Base-by-base conservation (phyloP, 805 yeast species). In the Saturnispora diversa region DNA sequence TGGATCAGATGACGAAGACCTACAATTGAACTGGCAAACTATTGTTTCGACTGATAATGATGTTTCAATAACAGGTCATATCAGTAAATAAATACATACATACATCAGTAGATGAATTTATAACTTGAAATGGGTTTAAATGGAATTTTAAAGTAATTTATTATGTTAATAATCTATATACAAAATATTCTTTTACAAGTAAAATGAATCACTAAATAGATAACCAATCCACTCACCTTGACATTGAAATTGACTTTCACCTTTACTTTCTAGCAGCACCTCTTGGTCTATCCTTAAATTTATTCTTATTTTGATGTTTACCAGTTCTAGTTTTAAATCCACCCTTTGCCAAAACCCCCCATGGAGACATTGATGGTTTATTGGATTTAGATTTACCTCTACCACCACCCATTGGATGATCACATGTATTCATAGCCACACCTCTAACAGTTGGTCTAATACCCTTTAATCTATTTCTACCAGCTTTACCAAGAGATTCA, bases 371-470 rank as follows among this genome's bases (percentile, higher is more conserved):
- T 15, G 97, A 84, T 44, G 83, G 73, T 68, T 86, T 90, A 66
- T 90, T 88, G 49, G 95, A 85, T 78, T 92, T 92, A 46, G 95
- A 84, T 65, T 92, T 92, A 76, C 98, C 98, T 74, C 98, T 80
- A 68, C 98, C 98, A 80, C 98, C 98, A 72, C 98, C 98, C 57
- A 86, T 88, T 50, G 98, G 98, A 69, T 92, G 98, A 64, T 92
- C 97, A 59, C 80, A 77, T 49, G 92, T 92, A 66, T 92, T 92
- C 95, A 85, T 86, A 37, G 98, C 97, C 53, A 86, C 84, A 75
- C 98, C 98, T 70, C 98, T 82, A 29, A 88, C 97, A 38, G 80
- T 77, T 27, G 98, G 98, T 64, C 97, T 79, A 55, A 82, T 80
- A 48, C 97, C 98, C 58, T 83, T 69, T 71, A 87, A 81, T 61